These are phyloP conservation scores for Wickerhamomyces mucosus DNA, from an alignment of 805 yeast species.

Conservation along the genomic window DNA sequence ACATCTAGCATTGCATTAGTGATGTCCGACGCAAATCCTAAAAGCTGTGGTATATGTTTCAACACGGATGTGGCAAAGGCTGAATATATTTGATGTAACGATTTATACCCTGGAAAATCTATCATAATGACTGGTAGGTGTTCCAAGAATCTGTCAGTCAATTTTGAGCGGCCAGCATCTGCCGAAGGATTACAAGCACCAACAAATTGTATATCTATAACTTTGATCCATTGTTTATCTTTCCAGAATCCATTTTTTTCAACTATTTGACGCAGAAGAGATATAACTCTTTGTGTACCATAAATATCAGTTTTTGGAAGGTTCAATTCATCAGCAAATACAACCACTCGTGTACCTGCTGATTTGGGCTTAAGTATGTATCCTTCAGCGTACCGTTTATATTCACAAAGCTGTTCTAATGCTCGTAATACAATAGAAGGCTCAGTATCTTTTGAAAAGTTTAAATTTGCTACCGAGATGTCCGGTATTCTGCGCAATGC, in stretches of 20 bases:
- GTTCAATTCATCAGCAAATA: constrained; percentile 89
- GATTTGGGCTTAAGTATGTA: constrained; percentile 45
- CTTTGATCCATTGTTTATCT: constrained; percentile 49
- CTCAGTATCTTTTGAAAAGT: constrained; percentile 74
- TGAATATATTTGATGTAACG: constrained; percentile 59
- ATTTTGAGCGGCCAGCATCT: constrained; percentile 59
- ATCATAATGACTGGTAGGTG: constrained; percentile 61
- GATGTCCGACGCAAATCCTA: constrained; percentile 41
- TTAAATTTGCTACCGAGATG: constrained; percentile 56
- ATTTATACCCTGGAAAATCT: constrained; percentile 61
- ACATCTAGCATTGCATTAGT: constrained; percentile 61
- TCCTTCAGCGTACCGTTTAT: constrained; percentile 43
- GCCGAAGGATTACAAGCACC: constrained; percentile 93
- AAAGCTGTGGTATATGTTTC: constrained; percentile 48
- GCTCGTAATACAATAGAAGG: constrained; percentile 52
- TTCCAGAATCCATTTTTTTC: constrained; percentile 77
- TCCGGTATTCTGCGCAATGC: constrained; percentile 40
- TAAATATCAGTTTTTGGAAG: constrained; percentile 63
- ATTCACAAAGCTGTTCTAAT: constrained; percentile 64
- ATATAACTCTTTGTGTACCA: constrained; percentile 65
- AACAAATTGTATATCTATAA: constrained; percentile 67
- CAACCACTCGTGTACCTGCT: constrained; percentile 60
- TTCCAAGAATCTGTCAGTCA: constrained; percentile 56
- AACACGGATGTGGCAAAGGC: constrained; percentile 48
- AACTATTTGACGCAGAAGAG: constrained; percentile 65